Percentiles rank a stretch among this genome's conserved stretches.
Evolutionary conservation across 495 filamentous ascomycete species (phyloP).

Genomic region (Penicillium pulvis): DNA sequence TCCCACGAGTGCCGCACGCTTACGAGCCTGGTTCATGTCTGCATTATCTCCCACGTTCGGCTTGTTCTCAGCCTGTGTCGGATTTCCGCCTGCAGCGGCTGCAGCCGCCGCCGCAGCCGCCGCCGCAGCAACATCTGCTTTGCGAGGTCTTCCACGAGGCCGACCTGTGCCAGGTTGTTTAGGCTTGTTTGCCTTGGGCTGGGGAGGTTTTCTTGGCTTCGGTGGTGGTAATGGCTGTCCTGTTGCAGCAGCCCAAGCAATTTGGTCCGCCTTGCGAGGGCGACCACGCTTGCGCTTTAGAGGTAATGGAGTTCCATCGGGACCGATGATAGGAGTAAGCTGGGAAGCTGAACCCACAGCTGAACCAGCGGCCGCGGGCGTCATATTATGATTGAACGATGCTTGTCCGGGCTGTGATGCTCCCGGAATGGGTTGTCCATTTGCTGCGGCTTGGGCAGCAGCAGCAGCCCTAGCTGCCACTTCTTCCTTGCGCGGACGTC

Average conservation of each 20-base stretch:
- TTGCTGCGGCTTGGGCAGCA: constrained; percentile 21
- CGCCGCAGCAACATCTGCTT: constrained; percentile 41
- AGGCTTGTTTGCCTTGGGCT: constrained; percentile 28
- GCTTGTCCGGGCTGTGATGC: constrained; percentile 24
- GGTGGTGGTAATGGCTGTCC: constrained; percentile 31
- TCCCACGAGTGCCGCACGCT: constrained; percentile 24
- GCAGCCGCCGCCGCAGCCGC: constrained; percentile 29
- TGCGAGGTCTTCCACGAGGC: constrained; percentile 43
- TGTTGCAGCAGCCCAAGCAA: constrained; percentile 29
- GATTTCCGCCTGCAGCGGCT: constrained; percentile 11
- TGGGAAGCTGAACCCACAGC: constrained; percentile 3
- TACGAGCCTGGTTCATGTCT: constrained; percentile 28
- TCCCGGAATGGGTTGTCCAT: constrained; percentile 19
- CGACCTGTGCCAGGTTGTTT: constrained; percentile 33
- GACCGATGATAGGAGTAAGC: constrained; percentile 27
- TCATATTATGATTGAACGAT: constrained; percentile 29
- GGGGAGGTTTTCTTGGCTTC: constrained; percentile 31
- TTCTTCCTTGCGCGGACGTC: constrained; percentile 33
- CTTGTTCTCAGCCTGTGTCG: constrained; percentile 10
- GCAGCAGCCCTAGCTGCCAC: constrained; percentile 28
- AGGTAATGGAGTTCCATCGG: constrained; percentile 38
- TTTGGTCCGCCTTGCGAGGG: constrained; percentile 42
- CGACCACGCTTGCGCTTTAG: constrained; percentile 43
- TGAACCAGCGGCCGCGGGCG: constrained; percentile 16
- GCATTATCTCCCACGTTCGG: constrained; percentile 1